These are phyloP conservation scores for Irineochytrium annulatum DNA, from an alignment of 192 early-diverging fungal species.

Conservation along the genomic window DNA sequence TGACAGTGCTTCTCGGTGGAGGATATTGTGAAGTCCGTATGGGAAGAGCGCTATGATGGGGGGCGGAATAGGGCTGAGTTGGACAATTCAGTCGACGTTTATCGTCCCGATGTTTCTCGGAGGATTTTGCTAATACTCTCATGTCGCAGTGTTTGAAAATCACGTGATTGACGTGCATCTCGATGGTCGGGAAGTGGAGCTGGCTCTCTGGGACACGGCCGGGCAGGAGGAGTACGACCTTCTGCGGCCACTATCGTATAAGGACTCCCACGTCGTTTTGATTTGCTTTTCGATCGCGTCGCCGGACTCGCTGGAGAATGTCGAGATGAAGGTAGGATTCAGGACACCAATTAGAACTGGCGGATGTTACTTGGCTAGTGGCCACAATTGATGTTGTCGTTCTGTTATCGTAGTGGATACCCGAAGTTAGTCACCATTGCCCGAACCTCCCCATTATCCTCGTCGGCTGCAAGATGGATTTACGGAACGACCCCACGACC, in stretches of 20 bases:
- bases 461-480: slow-evolving; percentile 35
- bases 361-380: background rate
- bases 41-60: too few species aligned
- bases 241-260: slow-evolving; percentile 77
- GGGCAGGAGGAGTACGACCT: slow-evolving; percentile 90
- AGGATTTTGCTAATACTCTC: too few species aligned
- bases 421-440: slow-evolving; percentile 30
- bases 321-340: slow-evolving; percentile 12
- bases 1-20: too few species aligned
- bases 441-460: slow-evolving; percentile 29
- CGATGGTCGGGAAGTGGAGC: slow-evolving; percentile 35
- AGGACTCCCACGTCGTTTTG: slow-evolving; percentile 75
- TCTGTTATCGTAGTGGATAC: slow-evolving; percentile 27
- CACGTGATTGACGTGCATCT: slow-evolving; percentile 46
- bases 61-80: too few species aligned
- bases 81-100: too few species aligned
- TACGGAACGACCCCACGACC: slow-evolving; percentile 21
- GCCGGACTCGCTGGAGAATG: slow-evolving; percentile 18
- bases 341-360: background rate
- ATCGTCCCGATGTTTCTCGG: too few species aligned
- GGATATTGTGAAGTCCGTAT: too few species aligned
- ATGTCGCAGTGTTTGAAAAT: slow-evolving; percentile 53
- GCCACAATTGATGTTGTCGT: background rate
- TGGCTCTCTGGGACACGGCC: slow-evolving; percentile 91
- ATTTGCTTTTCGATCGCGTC: slow-evolving; percentile 72